Percentiles rank a stretch among this genome's conserved stretches.
Evolutionary conservation across 2,329 filamentous ascomycete species (phyloP).

Genomic region (Beauveria caledonica): DNA sequence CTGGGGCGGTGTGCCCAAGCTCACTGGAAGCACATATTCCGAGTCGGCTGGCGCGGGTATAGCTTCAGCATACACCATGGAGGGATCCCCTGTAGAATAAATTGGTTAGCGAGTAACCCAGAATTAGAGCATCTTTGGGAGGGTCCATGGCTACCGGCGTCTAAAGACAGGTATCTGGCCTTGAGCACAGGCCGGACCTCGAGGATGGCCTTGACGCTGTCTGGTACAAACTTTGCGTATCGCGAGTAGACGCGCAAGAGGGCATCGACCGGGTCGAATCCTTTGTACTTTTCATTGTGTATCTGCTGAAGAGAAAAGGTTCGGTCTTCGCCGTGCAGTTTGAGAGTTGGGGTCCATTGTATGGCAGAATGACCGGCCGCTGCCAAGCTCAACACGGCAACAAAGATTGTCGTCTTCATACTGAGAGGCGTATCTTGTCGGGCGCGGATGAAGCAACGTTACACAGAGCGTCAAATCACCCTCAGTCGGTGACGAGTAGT

Average conservation of each 20-base stretch:
- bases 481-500: background rate
- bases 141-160: slow-evolving; percentile 1
- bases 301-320: slow-evolving; percentile 25
- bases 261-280: slow-evolving; percentile 23
- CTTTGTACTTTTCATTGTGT: slow-evolving; percentile 25
- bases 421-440: background rate
- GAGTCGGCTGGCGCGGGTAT: slow-evolving; percentile 31
- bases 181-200: slow-evolving; percentile 18
- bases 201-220: slow-evolving; percentile 19
- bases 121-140: background rate
- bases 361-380: background rate
- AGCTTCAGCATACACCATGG: slow-evolving; percentile 22
- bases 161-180: slow-evolving; percentile 15
- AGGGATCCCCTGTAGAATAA: slow-evolving; percentile 18
- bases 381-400: background rate
- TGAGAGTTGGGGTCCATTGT: background rate
- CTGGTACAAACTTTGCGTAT: slow-evolving; percentile 26
- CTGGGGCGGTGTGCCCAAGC: slow-evolving; percentile 49
- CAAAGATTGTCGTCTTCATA: slow-evolving; percentile 1
- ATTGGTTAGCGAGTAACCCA: background rate
- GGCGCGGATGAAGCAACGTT: background rate
- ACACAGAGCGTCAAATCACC: background rate
- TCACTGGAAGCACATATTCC: slow-evolving; percentile 54
- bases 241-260: slow-evolving; percentile 28
- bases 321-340: background rate